Base-by-base conservation (phyloP, 2,329 filamentous ascomycete species). In the Paecilomyces formosus region DNA sequence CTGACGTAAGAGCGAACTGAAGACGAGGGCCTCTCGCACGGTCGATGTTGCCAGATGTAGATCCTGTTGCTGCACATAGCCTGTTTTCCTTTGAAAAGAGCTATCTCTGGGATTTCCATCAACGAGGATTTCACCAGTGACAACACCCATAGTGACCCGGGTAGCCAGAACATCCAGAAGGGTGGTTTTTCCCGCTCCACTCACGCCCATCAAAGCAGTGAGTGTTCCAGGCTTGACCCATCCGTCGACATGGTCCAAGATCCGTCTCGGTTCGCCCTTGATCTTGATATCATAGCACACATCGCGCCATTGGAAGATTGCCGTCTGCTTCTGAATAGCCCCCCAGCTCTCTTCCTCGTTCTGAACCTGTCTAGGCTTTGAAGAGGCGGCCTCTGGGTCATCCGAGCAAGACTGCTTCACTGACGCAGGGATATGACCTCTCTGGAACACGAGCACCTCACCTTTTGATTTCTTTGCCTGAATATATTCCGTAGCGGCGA, bases 221-320 rank as follows among this genome's bases (percentile, higher is more conserved):
- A 96, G 74, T 15, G 90, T 96, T 60, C 92, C 92, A 2, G 92
- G 92, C 74, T 95, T 94, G 60, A 97, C 91, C 89, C 90, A 97
- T 35, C 92, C 92, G 68, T 95, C 89, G 12, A 96, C 89, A 62
- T 94, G 80, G 66, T 96, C 87, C 60, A 97, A 78, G 66, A 97
- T 89, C 51, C 88, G 85, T 15, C 91, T 84, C 1, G 81, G 77
- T 66, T 93, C 85, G 13, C 80, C 80, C 78, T 95, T 95, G 76
- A 96, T 92, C 66, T 85, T 85, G 70, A 91, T 88, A 60, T 90
- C 87, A 66, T 90, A 96, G 76, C 88, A 92, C 1, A 96, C 87
- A 65, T 93, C 82, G 63, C 87, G 83, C 92, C 91, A 96, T 68
- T 91, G 88, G 79, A 95, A 95, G 61, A 92, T 85, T 22, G 89